A percentile compares a stretch with the other conserved stretches of the same genome.
Conservation (phyloP, 1,284 basidiomycete species). For the Ceratobasidium sp. region DNA sequence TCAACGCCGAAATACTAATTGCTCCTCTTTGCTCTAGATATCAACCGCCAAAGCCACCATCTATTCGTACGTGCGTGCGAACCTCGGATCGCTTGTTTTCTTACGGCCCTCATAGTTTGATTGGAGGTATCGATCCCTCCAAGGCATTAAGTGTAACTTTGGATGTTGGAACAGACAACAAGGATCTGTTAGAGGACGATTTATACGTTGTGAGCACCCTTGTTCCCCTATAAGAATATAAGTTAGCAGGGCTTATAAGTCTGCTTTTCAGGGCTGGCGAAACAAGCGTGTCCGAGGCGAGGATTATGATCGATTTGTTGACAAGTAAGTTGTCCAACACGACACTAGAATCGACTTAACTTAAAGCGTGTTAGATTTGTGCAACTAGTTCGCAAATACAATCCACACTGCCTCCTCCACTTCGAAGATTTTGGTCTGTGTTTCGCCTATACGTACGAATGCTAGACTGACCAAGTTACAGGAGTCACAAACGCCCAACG, state of each 20-base stretch:
- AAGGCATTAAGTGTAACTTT: conserved; percentile 69
- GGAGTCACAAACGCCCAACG: conserved; percentile 74
- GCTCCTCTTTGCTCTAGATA: conserved; percentile 65
- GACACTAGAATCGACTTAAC: background rate
- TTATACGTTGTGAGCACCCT: conserved; percentile 65
- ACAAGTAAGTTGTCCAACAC: conserved; percentile 57
- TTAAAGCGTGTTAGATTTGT: conserved; percentile 50
- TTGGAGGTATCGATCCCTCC: conserved; percentile 80
- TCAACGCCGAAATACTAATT: background rate
- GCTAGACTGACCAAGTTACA: conserved; percentile 5
- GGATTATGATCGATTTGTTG: conserved; percentile 70
- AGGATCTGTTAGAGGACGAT: conserved; percentile 63
- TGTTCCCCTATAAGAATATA: background rate
- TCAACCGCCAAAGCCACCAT: conserved; percentile 86
- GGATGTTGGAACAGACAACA: conserved; percentile 82
- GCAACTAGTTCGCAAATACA: conserved; percentile 55
- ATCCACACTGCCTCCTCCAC: conserved; percentile 64
- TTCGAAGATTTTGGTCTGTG: conserved; percentile 72
- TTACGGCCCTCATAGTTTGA: conserved; percentile 56
- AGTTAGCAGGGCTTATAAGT: background rate
- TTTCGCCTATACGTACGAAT: background rate
- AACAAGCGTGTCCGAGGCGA: conserved; percentile 67
- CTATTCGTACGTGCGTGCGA: conserved; percentile 64
- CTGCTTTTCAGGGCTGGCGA: conserved; percentile 63
- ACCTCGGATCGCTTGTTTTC: background rate